Conservation (phyloP, 305 asterid genomes). For the Fraxinus xanthoxyloides region DNA sequence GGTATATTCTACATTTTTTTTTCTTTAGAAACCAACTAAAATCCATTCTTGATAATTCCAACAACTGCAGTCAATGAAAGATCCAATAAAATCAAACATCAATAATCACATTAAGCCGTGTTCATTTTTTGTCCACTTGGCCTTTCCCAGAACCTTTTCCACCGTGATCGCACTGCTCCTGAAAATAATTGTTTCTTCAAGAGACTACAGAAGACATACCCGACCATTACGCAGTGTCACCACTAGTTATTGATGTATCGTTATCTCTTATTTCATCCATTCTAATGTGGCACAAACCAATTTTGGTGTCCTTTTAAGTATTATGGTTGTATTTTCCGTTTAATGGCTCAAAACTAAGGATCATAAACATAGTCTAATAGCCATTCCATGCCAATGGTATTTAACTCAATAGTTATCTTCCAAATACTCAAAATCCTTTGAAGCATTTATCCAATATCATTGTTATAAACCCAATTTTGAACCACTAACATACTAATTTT, state of each 20-base stretch:
- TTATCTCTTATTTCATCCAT: not conserved
- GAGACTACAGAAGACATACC: not conserved
- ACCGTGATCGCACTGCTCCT: not conserved
- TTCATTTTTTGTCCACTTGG: not conserved
- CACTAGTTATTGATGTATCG: not conserved
- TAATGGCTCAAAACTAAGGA: not conserved
- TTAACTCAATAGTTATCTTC: not conserved
- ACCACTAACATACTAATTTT: not conserved
- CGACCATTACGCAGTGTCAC: not conserved
- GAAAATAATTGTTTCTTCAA: not conserved
- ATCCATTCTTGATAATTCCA: not conserved
- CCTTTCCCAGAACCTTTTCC: not conserved
- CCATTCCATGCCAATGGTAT: not conserved
- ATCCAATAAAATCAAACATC: not conserved
- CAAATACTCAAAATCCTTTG: not conserved
- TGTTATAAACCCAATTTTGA: not conserved
- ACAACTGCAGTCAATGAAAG: not conserved
- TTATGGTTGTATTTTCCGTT: not conserved
- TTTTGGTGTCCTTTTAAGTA: not conserved
- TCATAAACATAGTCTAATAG: not conserved
- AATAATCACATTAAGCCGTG: not conserved
- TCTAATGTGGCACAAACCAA: not conserved
- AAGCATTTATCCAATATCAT: not conserved
- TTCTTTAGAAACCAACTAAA: not conserved
- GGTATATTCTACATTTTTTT: not conserved